phyloP scores from a whole-genome alignment of 495 filamentous ascomycete species.

The Friedmanniomyces endolithicus region DNA sequence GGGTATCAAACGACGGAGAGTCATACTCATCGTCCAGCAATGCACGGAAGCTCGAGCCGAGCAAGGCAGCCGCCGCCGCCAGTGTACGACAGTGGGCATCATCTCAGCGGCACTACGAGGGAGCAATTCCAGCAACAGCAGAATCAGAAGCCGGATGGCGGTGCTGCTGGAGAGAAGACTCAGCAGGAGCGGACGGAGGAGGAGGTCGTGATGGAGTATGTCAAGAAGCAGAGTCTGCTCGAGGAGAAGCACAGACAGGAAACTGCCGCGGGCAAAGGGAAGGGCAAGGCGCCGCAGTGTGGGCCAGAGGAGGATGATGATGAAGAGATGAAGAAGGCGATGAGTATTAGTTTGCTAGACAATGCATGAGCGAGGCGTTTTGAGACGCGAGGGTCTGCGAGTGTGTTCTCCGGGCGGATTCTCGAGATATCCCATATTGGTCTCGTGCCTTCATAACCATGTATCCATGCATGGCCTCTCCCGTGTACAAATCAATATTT shows the following conservation, averaged over 20 bases:
- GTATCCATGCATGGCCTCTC: too few species aligned
- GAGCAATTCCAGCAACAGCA: constrained; percentile 30
- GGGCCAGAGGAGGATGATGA: constrained; percentile 5
- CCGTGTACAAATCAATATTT: too few species aligned
- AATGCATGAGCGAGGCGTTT: not conserved
- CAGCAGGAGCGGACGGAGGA: constrained; percentile 47
- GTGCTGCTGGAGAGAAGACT: constrained; percentile 23
- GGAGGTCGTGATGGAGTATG: constrained; percentile 60
- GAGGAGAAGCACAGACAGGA: constrained; percentile 42
- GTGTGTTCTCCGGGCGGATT: too few species aligned
- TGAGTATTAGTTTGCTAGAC: constrained; percentile 10
- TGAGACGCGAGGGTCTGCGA: too few species aligned
- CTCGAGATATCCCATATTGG: too few species aligned
- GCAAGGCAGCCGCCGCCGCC: constrained; percentile 1
- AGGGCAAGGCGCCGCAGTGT: not conserved
- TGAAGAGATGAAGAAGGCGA: constrained; percentile 11
- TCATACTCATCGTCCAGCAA: not conserved
- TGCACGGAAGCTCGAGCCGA: constrained; percentile 7
- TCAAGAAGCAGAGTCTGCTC: constrained; percentile 63
- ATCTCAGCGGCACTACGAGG: constrained; percentile 7
- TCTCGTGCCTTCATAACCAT: too few species aligned
- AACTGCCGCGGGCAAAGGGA: not conserved
- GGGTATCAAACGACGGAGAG: not conserved
- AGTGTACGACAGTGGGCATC: constrained; percentile 7
- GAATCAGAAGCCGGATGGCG: not conserved